These are phyloP conservation scores for Gastrolobium villosum DNA, from an alignment of 306 rosid genomes.

Conservation along the genomic window DNA sequence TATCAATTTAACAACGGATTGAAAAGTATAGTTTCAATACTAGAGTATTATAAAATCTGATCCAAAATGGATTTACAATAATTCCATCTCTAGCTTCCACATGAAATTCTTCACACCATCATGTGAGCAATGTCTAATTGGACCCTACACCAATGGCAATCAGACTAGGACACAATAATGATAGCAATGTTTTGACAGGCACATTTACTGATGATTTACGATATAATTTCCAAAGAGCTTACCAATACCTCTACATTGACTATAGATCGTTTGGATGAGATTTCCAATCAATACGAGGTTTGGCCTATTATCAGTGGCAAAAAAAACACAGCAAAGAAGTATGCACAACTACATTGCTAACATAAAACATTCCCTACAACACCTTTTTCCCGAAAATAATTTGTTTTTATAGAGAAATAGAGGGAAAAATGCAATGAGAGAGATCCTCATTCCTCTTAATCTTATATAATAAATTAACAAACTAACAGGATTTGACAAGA, in stretches of 20 bases:
- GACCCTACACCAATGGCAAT: neutral
- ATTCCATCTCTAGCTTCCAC: constrained; percentile 27
- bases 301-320: constrained; percentile 9
- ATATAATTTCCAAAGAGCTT: neutral
- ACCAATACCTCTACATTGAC: neutral
- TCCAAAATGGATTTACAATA: constrained; percentile 24
- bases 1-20: neutral
- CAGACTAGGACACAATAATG: constrained; percentile 8
- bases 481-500: constrained; percentile 19
- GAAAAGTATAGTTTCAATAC: neutral
- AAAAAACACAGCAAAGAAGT: constrained; percentile 14
- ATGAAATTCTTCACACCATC: constrained; percentile 9
- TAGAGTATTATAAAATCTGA: constrained; percentile 1
- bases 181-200: constrained; percentile 8
- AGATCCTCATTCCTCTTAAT: constrained; percentile 34
- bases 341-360: constrained; percentile 12
- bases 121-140: constrained; percentile 20
- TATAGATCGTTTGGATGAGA: neutral
- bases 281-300: constrained; percentile 14
- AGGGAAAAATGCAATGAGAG: constrained; percentile 24
- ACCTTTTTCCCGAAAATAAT: neutral
- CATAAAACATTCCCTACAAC: neutral
- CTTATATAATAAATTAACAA: constrained; percentile 30
- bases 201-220: neutral
- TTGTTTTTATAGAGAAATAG: neutral